These are phyloP conservation scores for Seiridium unicorne DNA, from an alignment of 2,329 filamentous ascomycete species.

Conservation along the genomic window DNA sequence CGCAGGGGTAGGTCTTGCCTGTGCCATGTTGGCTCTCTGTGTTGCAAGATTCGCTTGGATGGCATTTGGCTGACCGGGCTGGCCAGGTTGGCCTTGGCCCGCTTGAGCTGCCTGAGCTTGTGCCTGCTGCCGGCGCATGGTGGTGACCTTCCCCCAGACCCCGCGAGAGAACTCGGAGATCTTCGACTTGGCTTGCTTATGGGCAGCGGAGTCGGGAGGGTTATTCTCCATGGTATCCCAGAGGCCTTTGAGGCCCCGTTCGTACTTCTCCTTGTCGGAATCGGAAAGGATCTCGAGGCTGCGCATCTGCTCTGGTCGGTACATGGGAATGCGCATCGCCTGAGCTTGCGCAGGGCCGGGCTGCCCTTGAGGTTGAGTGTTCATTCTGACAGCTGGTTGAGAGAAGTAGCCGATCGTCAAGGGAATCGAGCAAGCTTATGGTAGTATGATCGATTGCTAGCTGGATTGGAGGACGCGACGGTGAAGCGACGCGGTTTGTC, in stretches of 20 bases:
- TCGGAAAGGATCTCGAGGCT: slow-evolving; percentile 47
- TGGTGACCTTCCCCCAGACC: slow-evolving; percentile 47
- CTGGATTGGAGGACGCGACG: no score
- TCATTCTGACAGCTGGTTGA: slow-evolving; percentile 13
- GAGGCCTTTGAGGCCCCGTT: slow-evolving; percentile 51
- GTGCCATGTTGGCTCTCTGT: slow-evolving; percentile 4
- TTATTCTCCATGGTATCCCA: slow-evolving; percentile 51
- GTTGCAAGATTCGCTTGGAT: slow-evolving; percentile 2
- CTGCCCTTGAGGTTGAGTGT: slow-evolving; percentile 18
- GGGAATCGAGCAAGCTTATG: no score
- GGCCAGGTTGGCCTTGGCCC: not conserved
- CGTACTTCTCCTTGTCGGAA: slow-evolving; percentile 58
- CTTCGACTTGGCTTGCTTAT: slow-evolving; percentile 53
- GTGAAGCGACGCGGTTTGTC: no score
- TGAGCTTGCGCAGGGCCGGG: slow-evolving; percentile 14
- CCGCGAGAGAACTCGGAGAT: slow-evolving; percentile 61
- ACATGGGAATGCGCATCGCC: slow-evolving; percentile 35
- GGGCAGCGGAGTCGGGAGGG: slow-evolving; percentile 41
- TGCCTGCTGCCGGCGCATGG: slow-evolving; percentile 28
- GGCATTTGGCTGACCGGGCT: not conserved
- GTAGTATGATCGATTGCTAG: no score
- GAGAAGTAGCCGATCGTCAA: not conserved
- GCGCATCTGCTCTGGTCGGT: slow-evolving; percentile 51
- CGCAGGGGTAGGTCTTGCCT: slow-evolving; percentile 6
- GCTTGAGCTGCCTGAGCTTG: slow-evolving; percentile 20